These are phyloP conservation scores for Solanum clarkiae DNA, from an alignment of 257 asterid genomes.

Conservation along the genomic window DNA sequence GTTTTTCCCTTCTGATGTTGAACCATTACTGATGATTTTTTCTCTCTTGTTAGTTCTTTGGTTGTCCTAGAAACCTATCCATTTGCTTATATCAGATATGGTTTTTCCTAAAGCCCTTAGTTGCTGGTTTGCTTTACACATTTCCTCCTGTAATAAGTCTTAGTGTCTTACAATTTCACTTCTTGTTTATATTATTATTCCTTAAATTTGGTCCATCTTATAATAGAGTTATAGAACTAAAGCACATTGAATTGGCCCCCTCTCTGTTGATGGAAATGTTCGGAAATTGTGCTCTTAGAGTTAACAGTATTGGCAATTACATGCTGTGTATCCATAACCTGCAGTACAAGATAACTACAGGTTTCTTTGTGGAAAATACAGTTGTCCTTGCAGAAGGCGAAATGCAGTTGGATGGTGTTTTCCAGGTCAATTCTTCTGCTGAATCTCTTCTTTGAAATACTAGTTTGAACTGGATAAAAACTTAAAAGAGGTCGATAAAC, in stretches of 20 bases:
- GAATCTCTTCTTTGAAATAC: neutral
- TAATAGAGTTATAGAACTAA: neutral
- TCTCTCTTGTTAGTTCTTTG: neutral
- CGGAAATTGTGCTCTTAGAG: neutral
- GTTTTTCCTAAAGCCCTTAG: neutral
- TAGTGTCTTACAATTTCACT: neutral
- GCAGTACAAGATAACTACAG: conserved; percentile 76
- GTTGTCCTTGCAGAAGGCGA: conserved; percentile 94
- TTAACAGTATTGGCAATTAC: neutral
- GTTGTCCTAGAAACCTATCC: neutral
- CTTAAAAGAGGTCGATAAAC: neutral
- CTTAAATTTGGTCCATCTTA: neutral
- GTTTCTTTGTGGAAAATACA: conserved; percentile 84
- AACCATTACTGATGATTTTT: neutral
- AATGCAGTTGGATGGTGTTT: conserved; percentile 74
- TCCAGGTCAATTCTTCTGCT: conserved; percentile 32
- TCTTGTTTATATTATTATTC: neutral
- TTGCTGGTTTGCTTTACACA: neutral
- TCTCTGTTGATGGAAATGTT: neutral
- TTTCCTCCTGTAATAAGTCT: neutral
- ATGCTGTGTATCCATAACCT: conserved; percentile 40
- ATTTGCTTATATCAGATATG: neutral
- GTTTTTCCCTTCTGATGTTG: neutral
- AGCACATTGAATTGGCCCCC: neutral
- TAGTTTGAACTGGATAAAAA: neutral